Evolutionary conservation across 2,329 filamentous ascomycete genomes (phyloP), one percentile per base, ranked within the genome.

Genomic region (Exserohilum rostratum): DNA sequence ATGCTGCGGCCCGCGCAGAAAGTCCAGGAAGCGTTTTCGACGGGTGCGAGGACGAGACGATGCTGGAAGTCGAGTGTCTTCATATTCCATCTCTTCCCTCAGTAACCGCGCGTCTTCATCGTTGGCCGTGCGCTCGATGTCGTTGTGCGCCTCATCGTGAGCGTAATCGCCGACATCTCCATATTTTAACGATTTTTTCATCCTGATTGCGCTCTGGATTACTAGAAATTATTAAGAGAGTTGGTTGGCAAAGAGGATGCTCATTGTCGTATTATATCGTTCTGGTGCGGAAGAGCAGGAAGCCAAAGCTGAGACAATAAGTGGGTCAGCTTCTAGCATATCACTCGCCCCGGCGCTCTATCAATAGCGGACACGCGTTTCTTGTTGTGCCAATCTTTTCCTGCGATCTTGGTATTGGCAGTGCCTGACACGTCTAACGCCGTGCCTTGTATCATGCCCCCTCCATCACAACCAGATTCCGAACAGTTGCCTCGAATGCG

Each of bases 1-100:
- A 15, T 78, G 76, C 31, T 76, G 57, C 2, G 79, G 80, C 4
- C 79, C 79, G 48, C 74, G 69, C 5, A 78, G 65, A 65, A 77
- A 78, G 64, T 13, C n/a, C 44, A 54, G 58, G 15, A 48, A 57
- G 5, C 55, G 50, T n/a, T 25, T 43, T 31, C 38, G 27, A 35
- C 57, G 49, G n/a, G 17, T 33, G n/a, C 51, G 57, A 0, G 10
- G 6, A 17, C 15, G 18, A 3, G 29, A 43, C 6, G 60, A 47
- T 30, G 46, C n/a, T 3, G 33, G 39, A 37, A 45, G 54, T 11
- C 18, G 7, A 27, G 13, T 22, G 10, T 70, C 66, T 40, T 71
- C 68, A 25, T 65, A 64, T 12, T 66, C 66, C 34, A 69, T 22
- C 51, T 70, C 65, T 59, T 71, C 65, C 33, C 57, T 47, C 6